These are phyloP conservation scores for Theileria equi DNA, from an alignment of 169 alveolate genomes.

Conservation along the genomic window DNA sequence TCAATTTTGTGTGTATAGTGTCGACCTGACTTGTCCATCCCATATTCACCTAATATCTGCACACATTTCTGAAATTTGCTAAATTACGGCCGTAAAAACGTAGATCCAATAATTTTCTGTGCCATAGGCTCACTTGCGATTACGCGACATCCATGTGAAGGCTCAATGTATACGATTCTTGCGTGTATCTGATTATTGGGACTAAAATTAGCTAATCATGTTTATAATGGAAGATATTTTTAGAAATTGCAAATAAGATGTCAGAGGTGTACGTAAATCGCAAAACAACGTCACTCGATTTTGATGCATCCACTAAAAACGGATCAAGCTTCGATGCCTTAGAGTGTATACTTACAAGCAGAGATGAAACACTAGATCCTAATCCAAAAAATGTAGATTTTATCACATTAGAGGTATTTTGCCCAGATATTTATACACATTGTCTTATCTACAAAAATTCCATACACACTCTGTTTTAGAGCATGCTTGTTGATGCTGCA, in stretches of 20 bases:
- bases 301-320: slow-evolving; percentile 5
- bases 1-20: too few species aligned
- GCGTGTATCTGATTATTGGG: too few species aligned
- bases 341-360: slow-evolving; percentile 5
- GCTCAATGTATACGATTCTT: neutral
- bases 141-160: neutral
- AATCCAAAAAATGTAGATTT: slow-evolving; percentile 1
- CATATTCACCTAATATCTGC: too few species aligned
- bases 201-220: too few species aligned
- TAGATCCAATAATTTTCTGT: too few species aligned
- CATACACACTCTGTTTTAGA: slow-evolving; percentile 5
- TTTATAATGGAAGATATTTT: too few species aligned
- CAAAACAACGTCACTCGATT: slow-evolving; percentile 3
- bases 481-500: slow-evolving; percentile 37
- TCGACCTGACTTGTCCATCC: too few species aligned
- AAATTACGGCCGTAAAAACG: too few species aligned
- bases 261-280: slow-evolving; percentile 10
- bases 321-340: slow-evolving; percentile 26
- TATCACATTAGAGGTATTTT: slow-evolving; percentile 36
- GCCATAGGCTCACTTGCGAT: neutral
- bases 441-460: neutral
- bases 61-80: too few species aligned
- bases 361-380: neutral
- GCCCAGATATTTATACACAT: neutral
- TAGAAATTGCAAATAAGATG: slow-evolving; percentile 9